Percentiles rank a stretch among this genome's conserved stretches.
phyloP scores from a whole-genome alignment of 2,329 filamentous ascomycete species.

The Ilyonectria mors-panacis region DNA sequence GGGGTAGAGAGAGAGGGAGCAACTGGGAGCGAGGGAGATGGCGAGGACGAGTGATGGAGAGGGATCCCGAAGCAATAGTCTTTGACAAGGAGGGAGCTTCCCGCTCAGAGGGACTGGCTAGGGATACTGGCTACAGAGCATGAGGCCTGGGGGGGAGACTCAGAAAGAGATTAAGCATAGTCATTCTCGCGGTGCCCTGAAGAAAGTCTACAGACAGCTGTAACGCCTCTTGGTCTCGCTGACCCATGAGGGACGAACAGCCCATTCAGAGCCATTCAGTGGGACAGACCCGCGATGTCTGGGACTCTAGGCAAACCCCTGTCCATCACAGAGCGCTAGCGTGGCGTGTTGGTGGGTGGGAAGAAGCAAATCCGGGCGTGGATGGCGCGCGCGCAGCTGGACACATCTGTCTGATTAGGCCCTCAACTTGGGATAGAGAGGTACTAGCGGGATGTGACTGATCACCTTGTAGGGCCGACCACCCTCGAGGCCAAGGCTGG shows the following conservation, averaged over 20 bases:
- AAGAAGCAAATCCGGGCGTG: constrained; percentile 39
- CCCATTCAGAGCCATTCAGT: neutral
- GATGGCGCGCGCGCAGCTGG: constrained; percentile 32
- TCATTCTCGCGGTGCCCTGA: constrained; percentile 20
- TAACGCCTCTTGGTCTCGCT: neutral
- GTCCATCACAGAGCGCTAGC: constrained; percentile 35
- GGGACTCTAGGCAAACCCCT: constrained; percentile 21
- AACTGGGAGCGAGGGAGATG: neutral
- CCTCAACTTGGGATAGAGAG: constrained; percentile 29
- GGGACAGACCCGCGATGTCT: neutral
- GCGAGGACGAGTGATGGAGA: neutral
- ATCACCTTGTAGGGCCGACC: constrained; percentile 34
- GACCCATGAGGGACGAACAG: neutral
- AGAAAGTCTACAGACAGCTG: constrained; percentile 18
- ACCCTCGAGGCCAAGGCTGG: constrained; percentile 29
- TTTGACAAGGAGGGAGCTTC: neutral
- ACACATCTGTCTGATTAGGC: constrained; percentile 45
- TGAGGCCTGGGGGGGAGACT: constrained; percentile 1
- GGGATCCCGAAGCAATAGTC: neutral
- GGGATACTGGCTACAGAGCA: neutral
- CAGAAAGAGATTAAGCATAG: constrained; percentile 24
- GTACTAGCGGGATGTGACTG: constrained; percentile 37
- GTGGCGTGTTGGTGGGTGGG: constrained; percentile 17
- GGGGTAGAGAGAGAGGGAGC: constrained; percentile 12
- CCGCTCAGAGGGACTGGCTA: neutral